Evolutionary conservation across 2,329 filamentous ascomycete species (phyloP), one percentile per base, ranked within the genome.

Genomic region (Aspergillus sojae): DNA sequence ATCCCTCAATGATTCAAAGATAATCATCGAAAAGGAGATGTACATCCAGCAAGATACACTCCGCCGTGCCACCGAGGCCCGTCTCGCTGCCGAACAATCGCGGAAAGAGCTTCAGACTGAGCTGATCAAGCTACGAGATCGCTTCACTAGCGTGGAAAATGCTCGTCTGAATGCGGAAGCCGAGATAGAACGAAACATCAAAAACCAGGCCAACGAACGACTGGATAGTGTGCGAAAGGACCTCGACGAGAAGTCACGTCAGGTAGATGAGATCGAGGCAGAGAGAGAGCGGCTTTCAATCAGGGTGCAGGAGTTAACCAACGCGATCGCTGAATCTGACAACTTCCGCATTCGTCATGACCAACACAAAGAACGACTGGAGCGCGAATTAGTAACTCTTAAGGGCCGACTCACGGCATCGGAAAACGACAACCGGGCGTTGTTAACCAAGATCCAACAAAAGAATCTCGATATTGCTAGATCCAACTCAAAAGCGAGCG

Each of bases 361-460:
- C 71, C 93, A 97, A 74, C 91, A 94, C 67, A 98, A 98, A 77
- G 93, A 97, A 75, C 89, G 95, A 41, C 84, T 97, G 52, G 94
- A 98, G 77, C 88, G 93, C 26, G 95, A 99, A 75, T 85, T 98
- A 7, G 90, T 92, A 26, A 97, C 94, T 1, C 87, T 97, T 69
- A 96, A 95, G 77, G 94, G 94, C 64, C 90, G 94, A 26, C 83
- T 99, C 46, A 86, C 90, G 9, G 95, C 94, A 28, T 98, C 94
- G 0, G 94, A 99, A 76, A 97, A 98, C 71, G 94, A 98, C 79
- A 98, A 98, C 72, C 90, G 93, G 58, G 90, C 93, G 5, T 83
- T 99, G n/a, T 85, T 98, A 68, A 98, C 97, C 81, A 98, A 98
- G 79, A 85, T 99, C 21, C 94, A 98, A 73, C 94, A 98, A 73